Percentiles rank a stretch among this genome's conserved stretches.
Conservation (phyloP, 2,329 filamentous ascomycete species). For the Cytospora schulzeri region DNA sequence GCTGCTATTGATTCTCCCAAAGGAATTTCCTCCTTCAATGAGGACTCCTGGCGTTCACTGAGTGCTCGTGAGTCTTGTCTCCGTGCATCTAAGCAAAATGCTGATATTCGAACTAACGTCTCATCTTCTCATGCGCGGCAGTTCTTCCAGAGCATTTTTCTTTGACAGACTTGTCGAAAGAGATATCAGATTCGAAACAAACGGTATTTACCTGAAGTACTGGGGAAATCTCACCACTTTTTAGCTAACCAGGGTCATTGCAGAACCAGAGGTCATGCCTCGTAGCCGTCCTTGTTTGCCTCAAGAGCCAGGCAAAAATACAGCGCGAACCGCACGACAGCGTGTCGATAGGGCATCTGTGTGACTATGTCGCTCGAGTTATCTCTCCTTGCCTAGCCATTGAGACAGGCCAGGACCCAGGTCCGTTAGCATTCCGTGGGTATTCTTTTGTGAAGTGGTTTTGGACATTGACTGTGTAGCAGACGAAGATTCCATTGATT, state of each 20-base stretch:
- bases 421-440: background rate
- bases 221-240: background rate
- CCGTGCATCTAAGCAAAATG: background rate
- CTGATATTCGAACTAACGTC: conserved; percentile 12
- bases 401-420: background rate
- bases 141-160: conserved; percentile 16
- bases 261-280: conserved; percentile 14
- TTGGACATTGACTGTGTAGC: background rate
- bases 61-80: conserved; percentile 15
- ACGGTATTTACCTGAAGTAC: conserved; percentile 4
- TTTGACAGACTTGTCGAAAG: conserved; percentile 10
- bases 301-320: conserved; percentile 13
- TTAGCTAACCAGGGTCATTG: conserved; percentile 3
- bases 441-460: background rate
- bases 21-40: conserved; percentile 1
- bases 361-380: conserved; percentile 7
- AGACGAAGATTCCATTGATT: conserved; percentile 17
- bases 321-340: conserved; percentile 9
- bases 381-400: conserved; percentile 12
- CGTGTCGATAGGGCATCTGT: conserved; percentile 6
- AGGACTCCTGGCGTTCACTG: conserved; percentile 17
- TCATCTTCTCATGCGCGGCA: conserved; percentile 1
- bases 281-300: conserved; percentile 18
- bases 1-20: conserved; percentile 2
- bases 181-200: conserved; percentile 1